Evolutionary conservation across 352 stramenopile genomes (phyloP), one percentile per base, ranked within the genome.

Genomic region (Phytophthora capsici): DNA sequence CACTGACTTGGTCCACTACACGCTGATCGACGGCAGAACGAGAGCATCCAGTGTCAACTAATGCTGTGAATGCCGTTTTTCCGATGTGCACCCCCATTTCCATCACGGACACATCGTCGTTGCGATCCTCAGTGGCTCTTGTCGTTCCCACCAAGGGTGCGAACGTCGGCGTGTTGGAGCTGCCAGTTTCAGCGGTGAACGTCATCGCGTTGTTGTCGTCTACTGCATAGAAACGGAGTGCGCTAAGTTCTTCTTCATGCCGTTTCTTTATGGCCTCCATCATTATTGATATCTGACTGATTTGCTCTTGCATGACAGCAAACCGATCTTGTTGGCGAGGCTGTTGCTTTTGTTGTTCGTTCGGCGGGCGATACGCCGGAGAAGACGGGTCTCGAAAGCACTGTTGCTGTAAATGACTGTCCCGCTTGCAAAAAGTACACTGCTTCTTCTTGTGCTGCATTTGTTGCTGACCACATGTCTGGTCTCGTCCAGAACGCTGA

Each of bases 281-380:
- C 49, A 57, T 57, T 16, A 10, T 36, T 22, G 49, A 47, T 36
- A 57, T 37, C 34, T 57, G 49, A 36, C 22, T 57, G 36, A 57
- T 47, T 37, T 36, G 13, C 13, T 47, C 34, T 38, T 57, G 49
- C 20, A 57, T 37, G 23, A 36, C 34, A 25, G 49, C 30, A 45
- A 56, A 56, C 30, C 23, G 48, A 7, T 44, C 32, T 7, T 32
- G 49, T 8, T 22, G 34, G 4, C 4, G 5, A 1, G 16, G 38
- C 14, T 45, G 38, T 6, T 45, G 34, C n/a, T n/a, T n/a, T 32
- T 57, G 49, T 20, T 57, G 32, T n/a, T 14, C 36, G 25, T 47
- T 37, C 49, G 22, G 32, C 49, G 14, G 49, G 12, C 34, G 34
- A 9, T 57, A n/a, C n/a, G n/a, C n/a, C n/a, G n/a, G n/a, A n/a